These are phyloP conservation scores for Cadophora gregata DNA, from an alignment of 2,329 filamentous ascomycete genomes.

Conservation along the genomic window DNA sequence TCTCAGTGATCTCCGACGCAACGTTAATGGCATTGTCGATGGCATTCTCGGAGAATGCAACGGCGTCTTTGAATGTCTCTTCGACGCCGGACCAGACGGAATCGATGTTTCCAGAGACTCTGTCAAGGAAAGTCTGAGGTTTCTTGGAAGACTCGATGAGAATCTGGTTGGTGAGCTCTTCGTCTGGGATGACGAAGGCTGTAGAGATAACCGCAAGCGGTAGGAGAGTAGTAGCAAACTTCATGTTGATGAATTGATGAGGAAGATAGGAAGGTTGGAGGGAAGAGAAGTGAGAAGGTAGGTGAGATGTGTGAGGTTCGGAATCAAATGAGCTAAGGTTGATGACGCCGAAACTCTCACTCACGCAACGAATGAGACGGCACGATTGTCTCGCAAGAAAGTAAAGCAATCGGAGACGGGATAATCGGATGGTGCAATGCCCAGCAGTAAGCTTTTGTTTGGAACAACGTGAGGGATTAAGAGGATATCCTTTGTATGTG, in stretches of 20 bases:
- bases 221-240: conserved; percentile 50
- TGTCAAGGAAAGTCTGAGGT: conserved; percentile 42
- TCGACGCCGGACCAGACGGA: conserved; percentile 38
- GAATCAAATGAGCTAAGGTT: conserved; percentile 25
- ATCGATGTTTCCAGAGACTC: conserved; percentile 45
- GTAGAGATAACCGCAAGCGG: conserved; percentile 55
- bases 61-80: conserved; percentile 38
- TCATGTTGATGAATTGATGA: conserved; percentile 41
- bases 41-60: conserved; percentile 40
- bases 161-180: conserved; percentile 52
- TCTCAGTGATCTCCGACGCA: conserved; percentile 30
- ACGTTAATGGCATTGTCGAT: conserved; percentile 42
- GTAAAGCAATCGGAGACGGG: conserved; percentile 4
- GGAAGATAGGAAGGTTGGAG: conserved; percentile 3
- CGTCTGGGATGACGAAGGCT: conserved; percentile 59
- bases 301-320: conserved; percentile 3
- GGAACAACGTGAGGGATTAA: not conserved
- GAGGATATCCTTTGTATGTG: not conserved
- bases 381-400: conserved; percentile 5
- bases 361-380: conserved; percentile 16
- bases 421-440: conserved; percentile 8
- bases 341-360: conserved; percentile 13
- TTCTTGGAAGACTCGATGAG: conserved; percentile 46
- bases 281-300: conserved; percentile 14
- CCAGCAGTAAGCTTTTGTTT: not conserved